Percentiles rank a stretch among this genome's conserved stretches.
These are phyloP conservation scores for Fimicolochytrium jonesii DNA, from an alignment of 192 early-diverging fungal species.

Conservation along the genomic window DNA sequence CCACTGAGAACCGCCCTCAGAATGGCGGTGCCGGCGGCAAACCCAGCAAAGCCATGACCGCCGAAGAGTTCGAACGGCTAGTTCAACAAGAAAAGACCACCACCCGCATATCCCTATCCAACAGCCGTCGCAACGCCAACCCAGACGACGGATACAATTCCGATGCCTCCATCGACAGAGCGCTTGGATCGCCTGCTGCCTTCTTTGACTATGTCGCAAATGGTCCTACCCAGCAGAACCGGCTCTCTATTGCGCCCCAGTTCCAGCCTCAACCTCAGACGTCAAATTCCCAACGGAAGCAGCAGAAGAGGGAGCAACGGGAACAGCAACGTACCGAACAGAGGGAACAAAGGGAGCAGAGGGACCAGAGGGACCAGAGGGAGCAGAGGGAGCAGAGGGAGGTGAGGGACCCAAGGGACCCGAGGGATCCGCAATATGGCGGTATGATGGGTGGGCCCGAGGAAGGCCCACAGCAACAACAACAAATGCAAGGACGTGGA, in stretches of 20 bases:
- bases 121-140: neutral
- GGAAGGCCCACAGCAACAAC: constrained; percentile 7
- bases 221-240: neutral
- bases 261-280: no score
- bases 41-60: constrained; percentile 15
- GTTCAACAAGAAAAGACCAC: constrained; percentile 9
- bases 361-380: neutral
- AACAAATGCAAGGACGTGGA: neutral
- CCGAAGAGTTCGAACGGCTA: constrained; percentile 16
- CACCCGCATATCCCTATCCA: constrained; percentile 16
- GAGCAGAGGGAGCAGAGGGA: neutral
- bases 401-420: no score
- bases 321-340: neutral
- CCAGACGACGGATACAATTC: constrained; percentile 1
- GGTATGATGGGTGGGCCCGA: no score
- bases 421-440: no score
- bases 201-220: constrained; percentile 1
- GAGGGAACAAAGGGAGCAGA: neutral
- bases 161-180: neutral
- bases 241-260: no score
- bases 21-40: no score
- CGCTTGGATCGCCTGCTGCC: neutral
- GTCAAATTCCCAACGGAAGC: neutral
- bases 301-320: neutral
- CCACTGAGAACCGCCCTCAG: no score